A percentile compares a stretch with the other conserved stretches of the same genome.
Evolutionary conservation across 106 monocot genomes (phyloP).

Genomic region (Alisma plantagoaquatica): DNA sequence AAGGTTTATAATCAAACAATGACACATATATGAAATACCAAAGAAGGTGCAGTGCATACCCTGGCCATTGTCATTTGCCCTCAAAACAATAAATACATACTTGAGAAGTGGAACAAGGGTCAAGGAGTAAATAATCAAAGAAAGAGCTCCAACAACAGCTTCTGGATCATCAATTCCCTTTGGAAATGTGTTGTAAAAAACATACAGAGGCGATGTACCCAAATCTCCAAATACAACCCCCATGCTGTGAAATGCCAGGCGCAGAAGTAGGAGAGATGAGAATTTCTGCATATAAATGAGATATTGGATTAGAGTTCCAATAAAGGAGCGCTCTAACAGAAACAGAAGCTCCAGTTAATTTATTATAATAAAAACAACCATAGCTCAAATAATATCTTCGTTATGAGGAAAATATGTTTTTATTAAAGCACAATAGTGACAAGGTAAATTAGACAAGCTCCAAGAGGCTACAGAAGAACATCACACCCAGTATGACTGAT

Average conservation of each 20-base stretch:
- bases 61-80: constrained; percentile 92
- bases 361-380: not conserved
- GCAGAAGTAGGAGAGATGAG: constrained; percentile 44
- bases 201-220: constrained; percentile 90
- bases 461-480: too few species aligned
- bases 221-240: constrained; percentile 94
- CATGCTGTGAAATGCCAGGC: constrained; percentile 82
- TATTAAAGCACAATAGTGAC: too few species aligned
- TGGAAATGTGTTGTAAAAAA: constrained; percentile 88
- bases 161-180: constrained; percentile 58
- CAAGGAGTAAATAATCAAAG: constrained; percentile 88
- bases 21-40: too few species aligned
- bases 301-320: not conserved
- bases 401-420: too few species aligned
- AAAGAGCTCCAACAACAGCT: constrained; percentile 90
- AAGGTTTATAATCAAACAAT: too few species aligned
- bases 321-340: not conserved
- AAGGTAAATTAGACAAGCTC: too few species aligned
- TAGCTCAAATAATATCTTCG: not conserved
- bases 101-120: constrained; percentile 85
- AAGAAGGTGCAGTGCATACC: too few species aligned
- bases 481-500: too few species aligned
- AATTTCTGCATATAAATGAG: constrained; percentile 52
- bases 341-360: not conserved
- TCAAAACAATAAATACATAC: constrained; percentile 76